Percentiles rank a stretch among this genome's conserved stretches.
These are phyloP conservation scores for Calamus simplicifolius DNA, from an alignment of 176 grass and related monocot genomes.

Conservation along the genomic window DNA sequence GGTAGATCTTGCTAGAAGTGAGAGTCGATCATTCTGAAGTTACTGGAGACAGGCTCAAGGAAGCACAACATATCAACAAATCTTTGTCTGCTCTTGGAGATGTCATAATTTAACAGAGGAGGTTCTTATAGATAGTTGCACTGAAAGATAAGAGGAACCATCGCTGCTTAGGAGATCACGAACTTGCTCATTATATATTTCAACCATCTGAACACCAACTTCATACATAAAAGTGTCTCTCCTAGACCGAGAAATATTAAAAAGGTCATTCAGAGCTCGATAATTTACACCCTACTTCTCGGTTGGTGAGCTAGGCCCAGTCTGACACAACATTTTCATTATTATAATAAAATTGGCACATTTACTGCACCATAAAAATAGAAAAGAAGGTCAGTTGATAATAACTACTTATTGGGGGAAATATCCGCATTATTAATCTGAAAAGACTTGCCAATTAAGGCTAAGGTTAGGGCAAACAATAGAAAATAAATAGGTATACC, in stretches of 20 bases:
- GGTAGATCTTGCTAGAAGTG: no score
- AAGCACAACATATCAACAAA: no score
- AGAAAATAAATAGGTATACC: constrained; percentile 36
- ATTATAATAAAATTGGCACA: no score
- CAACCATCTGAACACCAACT: constrained; percentile 87
- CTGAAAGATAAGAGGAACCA: constrained; percentile 3
- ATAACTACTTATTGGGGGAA: no score
- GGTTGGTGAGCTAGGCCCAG: constrained; percentile 53
- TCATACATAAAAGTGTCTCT: constrained; percentile 59
- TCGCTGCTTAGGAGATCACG: constrained; percentile 62
- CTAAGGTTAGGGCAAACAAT: not conserved
- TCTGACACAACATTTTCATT: constrained; percentile 29
- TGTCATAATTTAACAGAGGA: no score
- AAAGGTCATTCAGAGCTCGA: constrained; percentile 78
- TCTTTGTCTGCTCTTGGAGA: no score
- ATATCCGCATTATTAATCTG: no score
- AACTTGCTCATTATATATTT: constrained; percentile 96
- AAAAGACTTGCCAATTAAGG: not conserved
- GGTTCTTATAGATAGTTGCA: no score
- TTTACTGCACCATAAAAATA: no score
- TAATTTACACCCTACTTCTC: constrained; percentile 88
- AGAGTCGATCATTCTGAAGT: no score
- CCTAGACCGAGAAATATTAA: constrained; percentile 56
- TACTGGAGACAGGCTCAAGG: no score
- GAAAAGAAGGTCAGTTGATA: no score